Conservation (phyloP, 768 basidiomycete genomes). For the Tulasnella sp. region DNA sequence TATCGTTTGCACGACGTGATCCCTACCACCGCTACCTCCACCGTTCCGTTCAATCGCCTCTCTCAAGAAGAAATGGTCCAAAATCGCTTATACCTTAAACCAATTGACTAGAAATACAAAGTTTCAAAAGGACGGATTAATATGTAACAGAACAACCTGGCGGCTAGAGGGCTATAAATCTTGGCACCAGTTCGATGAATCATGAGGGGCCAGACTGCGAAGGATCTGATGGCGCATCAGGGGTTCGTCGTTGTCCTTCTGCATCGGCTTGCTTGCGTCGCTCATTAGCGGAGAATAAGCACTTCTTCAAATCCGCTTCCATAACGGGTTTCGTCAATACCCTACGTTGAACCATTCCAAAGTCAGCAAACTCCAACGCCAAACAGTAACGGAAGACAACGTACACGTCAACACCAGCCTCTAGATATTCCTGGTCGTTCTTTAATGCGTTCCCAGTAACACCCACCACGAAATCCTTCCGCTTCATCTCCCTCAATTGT, state of each 20-base stretch:
- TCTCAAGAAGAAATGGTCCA: background rate
- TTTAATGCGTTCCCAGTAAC: conserved; percentile 36
- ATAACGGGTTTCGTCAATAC: conserved; percentile 29
- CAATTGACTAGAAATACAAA: background rate
- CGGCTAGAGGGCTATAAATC: background rate
- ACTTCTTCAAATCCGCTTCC: conserved; percentile 24
- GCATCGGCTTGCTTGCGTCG: background rate
- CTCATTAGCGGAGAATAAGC: conserved; percentile 20
- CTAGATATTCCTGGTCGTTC: conserved; percentile 33
- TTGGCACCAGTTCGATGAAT: background rate
- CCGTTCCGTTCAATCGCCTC: too few species aligned
- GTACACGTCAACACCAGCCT: conserved; percentile 32
- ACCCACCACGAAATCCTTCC: conserved; percentile 35
- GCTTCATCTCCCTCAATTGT: conserved; percentile 30
- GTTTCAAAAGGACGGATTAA: background rate
- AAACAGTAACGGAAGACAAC: background rate
- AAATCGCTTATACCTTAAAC: background rate
- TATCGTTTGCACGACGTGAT: too few species aligned
- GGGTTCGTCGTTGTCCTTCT: conserved; percentile 2
- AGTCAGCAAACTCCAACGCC: background rate
- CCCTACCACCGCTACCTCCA: too few species aligned
- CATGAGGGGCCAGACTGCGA: background rate
- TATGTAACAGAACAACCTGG: background rate
- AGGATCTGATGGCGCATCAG: background rate
- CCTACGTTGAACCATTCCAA: background rate